Evolutionary conservation across 805 yeast genomes (phyloP), one percentile per base, ranked within the genome.

Genomic region (Jamesozyma spencerorum): DNA sequence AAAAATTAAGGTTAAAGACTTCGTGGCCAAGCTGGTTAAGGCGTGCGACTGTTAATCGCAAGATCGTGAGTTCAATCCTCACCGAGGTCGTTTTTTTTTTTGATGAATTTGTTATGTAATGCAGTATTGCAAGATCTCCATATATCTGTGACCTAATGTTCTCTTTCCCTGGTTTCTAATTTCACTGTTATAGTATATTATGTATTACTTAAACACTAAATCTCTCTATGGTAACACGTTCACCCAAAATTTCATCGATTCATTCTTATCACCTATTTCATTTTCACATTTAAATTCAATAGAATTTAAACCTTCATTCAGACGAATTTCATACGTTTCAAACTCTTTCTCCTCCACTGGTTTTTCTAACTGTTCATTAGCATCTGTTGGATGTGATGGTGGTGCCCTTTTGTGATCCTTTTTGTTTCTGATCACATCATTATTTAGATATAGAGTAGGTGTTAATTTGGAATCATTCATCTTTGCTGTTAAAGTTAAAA

Each of bases 11-110:
- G 10, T 22, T 22, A 28, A 19, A 24, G 73, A 68, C 72, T 68
- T 61, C 71, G 66, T 69, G 74, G 74, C 75, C 75, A 70, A 70
- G 75, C 63, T 70, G 74, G 74, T 64, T 69, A 70, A 70, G 75
- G 75, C 75, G 72, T 70, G 74, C 74, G 75, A 70, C 75, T 70
- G 75, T 70, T 70, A 70, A 70, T 70, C 75, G 74, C 74, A 70
- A 70, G 75, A 70, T 67, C 75, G 75, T 57, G 74, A 70, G 75
- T 70, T 70, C 75, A 63, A 70, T 60, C 75, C 75, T 70, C 74
- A 57, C 74, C 69, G 71, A 57, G 74, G 72, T 69, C 74, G 74
- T 18, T 46, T 17, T 41, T 34, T 48, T 55, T 37, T 36, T 26
- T 20, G 6, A 6, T 22, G n/a, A n/a, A n/a, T n/a, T n/a, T n/a